Percentiles rank a stretch among this genome's conserved stretches.
Conservation (phyloP, 345 rosid genomes). For the Eucalyptus rudis region DNA sequence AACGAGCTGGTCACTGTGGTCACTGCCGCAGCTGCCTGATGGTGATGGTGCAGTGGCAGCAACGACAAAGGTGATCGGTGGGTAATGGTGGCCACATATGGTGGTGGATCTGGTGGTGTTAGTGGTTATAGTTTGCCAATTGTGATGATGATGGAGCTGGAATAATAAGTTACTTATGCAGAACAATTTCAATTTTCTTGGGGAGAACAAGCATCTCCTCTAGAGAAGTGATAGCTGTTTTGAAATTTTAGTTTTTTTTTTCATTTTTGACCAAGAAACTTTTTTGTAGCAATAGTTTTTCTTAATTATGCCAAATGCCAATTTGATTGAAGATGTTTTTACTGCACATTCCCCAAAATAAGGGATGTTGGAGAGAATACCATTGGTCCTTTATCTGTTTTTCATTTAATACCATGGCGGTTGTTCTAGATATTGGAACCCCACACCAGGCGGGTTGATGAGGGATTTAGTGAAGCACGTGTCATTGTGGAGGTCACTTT, state of each 20-base stretch:
- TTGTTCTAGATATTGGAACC: slow-evolving; percentile 70
- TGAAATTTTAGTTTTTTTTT: neutral
- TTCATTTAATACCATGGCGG: neutral
- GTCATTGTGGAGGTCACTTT: slow-evolving; percentile 48
- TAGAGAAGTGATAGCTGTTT: neutral
- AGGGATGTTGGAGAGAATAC: neutral
- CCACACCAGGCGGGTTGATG: slow-evolving; percentile 69
- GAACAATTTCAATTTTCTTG: neutral
- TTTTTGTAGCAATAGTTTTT: neutral
- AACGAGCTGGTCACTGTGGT: neutral
- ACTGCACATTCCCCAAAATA: neutral
- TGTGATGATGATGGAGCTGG: neutral
- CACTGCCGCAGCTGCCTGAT: neutral
- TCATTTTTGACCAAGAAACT: neutral
- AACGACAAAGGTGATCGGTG: neutral
- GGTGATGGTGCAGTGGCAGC: neutral
- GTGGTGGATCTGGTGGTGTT: neutral
- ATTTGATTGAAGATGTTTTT: neutral
- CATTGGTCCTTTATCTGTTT: neutral
- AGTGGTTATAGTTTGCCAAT: neutral
- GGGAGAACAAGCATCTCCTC: neutral
- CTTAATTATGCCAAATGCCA: neutral
- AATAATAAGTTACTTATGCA: neutral
- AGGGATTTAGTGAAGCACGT: slow-evolving; percentile 85
- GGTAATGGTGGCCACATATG: neutral